Base-by-base conservation (phyloP, 108 stramenopile genomes). In the Fistulifera pelliculosa region DNA sequence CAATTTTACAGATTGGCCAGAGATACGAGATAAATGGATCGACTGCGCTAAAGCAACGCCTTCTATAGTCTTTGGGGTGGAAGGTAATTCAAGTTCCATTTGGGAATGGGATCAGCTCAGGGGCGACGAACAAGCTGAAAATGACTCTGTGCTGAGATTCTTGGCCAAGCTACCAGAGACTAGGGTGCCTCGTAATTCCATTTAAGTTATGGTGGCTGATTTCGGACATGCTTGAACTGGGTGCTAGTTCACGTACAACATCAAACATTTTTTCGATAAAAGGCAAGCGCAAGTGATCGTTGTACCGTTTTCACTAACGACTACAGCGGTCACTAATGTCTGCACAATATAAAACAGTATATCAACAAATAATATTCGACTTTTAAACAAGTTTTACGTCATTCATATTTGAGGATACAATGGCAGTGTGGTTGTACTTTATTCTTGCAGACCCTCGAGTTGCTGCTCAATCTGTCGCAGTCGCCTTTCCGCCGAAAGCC, bases 31-130 rank as follows among this genome's bases (percentile, higher is more conserved):
- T 79, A 10, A 91, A 91, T 61, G 89, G 89, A 18, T 56, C 83
- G 0, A 83, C 89, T 5, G 59, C 63, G 1, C 54, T 91, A 53
- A 91, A 91, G 56, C 65, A 71, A 25, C 51, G 85, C 31, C 43
- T 91, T 28, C 55, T 91, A 21, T 47, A 66, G 27, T 50, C 63
- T 10, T 51, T 87, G 38, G 89, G 85, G 4, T 91, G 89, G 89
- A 75, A 70, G 41, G 65, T 87, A 17, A 65, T 78, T 79, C 80
- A 38, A 67, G 87, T 57, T 83, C 89, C 0, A 87, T n/a, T 60
- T 91, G 83, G 83, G 89, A 87, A 26, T 91, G 81, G 81, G 64
- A 68, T 55, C 38, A 44, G 12, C 38, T 82, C 56, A 47, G 54
- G 14, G 65, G 74, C 1, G 61, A 75, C 56, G 47, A 60, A 47